phyloP scores from a whole-genome alignment of 2,329 filamentous ascomycete genomes.

The Diatrype stigma region DNA sequence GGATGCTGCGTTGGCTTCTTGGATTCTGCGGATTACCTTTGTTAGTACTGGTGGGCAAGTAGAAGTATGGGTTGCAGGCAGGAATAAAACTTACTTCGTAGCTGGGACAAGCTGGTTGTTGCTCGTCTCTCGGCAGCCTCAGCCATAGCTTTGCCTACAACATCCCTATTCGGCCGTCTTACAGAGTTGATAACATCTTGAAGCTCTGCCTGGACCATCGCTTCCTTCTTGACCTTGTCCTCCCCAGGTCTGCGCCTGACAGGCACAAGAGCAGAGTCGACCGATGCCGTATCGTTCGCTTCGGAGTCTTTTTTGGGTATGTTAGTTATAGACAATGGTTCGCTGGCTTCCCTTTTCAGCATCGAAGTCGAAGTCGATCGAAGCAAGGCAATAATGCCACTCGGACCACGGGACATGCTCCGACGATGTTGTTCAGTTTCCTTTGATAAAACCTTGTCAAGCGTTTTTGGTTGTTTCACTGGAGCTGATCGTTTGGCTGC shows the following conservation, averaged over 20 bases:
- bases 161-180: slow-evolving; percentile 70
- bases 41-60: background rate
- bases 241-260: slow-evolving; percentile 50
- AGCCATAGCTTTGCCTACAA: slow-evolving; percentile 62
- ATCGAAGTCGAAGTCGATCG: slow-evolving; percentile 64
- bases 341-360: slow-evolving; percentile 66
- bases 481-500: slow-evolving; percentile 44
- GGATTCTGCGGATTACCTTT: slow-evolving; percentile 35
- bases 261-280: slow-evolving; percentile 31
- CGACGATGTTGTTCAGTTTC: slow-evolving; percentile 47
- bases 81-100: slow-evolving; percentile 43
- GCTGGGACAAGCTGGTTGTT: slow-evolving; percentile 39
- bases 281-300: slow-evolving; percentile 41
- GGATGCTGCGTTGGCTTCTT: slow-evolving; percentile 45
- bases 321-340: slow-evolving; percentile 48
- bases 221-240: slow-evolving; percentile 60
- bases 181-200: slow-evolving; percentile 69
- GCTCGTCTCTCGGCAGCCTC: slow-evolving; percentile 63
- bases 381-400: slow-evolving; percentile 58
- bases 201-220: slow-evolving; percentile 64
- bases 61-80: background rate
- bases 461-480: slow-evolving; percentile 42
- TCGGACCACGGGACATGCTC: slow-evolving; percentile 53
- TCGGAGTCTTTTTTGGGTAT: slow-evolving; percentile 40
- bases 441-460: slow-evolving; percentile 60